Evolutionary conservation across 495 filamentous ascomycete genomes (phyloP).

Genomic region (Collariella sp.): DNA sequence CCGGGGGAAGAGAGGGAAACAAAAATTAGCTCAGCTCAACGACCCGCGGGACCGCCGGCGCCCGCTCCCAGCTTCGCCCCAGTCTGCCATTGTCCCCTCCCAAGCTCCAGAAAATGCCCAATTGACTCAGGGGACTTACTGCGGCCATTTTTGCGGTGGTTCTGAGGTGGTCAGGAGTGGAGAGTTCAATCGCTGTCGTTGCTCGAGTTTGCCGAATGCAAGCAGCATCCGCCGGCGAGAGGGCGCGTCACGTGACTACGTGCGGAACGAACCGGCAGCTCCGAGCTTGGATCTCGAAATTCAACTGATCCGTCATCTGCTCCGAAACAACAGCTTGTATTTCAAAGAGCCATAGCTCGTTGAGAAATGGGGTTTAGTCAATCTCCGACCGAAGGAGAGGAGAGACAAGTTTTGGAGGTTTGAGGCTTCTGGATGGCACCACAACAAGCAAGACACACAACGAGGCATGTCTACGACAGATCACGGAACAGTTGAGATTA

Average conservation of each 20-base stretch:
- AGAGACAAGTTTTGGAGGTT: too few species aligned
- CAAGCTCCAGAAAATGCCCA: background rate
- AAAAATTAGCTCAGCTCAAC: conserved; percentile 44
- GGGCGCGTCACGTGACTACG: conserved; percentile 22
- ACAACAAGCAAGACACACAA: background rate
- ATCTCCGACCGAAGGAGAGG: too few species aligned
- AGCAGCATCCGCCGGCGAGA: conserved; percentile 20
- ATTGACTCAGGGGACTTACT: conserved; percentile 54
- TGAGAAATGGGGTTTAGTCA: too few species aligned
- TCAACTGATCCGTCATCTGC: background rate
- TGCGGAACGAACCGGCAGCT: conserved; percentile 13
- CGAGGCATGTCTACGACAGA: background rate
- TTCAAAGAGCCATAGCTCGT: too few species aligned
- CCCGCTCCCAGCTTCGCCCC: background rate
- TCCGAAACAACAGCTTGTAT: background rate
- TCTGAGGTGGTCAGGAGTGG: conserved; percentile 36
- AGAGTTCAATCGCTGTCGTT: conserved; percentile 36
- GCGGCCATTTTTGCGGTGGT: conserved; percentile 71
- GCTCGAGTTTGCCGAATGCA: conserved; percentile 25
- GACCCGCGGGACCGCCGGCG: background rate
- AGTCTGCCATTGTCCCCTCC: background rate
- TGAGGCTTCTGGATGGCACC: background rate
- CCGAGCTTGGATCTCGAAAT: background rate
- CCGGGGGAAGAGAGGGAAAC: conserved; percentile 18
- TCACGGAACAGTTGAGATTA: background rate